These are phyloP conservation scores for Angophora floribunda DNA, from an alignment of 345 rosid genomes.

Conservation along the genomic window DNA sequence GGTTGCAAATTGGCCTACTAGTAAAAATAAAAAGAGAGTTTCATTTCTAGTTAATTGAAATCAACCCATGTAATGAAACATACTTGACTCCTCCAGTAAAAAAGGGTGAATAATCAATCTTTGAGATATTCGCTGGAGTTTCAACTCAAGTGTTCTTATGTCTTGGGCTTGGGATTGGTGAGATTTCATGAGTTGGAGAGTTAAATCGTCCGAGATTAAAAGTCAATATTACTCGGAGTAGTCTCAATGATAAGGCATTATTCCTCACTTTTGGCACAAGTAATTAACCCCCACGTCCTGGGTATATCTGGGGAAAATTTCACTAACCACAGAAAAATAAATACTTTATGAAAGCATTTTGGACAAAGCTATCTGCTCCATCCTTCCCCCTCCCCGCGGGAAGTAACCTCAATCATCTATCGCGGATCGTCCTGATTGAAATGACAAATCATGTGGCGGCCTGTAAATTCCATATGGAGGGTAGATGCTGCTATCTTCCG, in stretches of 20 bases:
- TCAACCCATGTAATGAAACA: neutral
- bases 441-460: neutral
- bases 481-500: neutral
- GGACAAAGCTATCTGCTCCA: neutral
- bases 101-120: neutral
- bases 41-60: neutral
- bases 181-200: neutral
- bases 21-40: neutral
- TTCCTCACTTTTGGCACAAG: neutral
- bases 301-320: neutral
- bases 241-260: too few species aligned
- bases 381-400: neutral
- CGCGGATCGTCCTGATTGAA: neutral
- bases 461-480: neutral
- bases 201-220: neutral
- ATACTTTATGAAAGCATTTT: neutral
- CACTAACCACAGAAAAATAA: neutral
- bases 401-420: neutral
- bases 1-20: neutral
- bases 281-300: neutral
- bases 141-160: neutral
- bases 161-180: neutral
- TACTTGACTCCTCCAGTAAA: fast-evolving
- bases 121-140: neutral
- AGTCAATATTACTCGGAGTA: neutral